phyloP scores from a whole-genome alignment of 2,329 filamentous ascomycete genomes.

The Alternaria dauci region DNA sequence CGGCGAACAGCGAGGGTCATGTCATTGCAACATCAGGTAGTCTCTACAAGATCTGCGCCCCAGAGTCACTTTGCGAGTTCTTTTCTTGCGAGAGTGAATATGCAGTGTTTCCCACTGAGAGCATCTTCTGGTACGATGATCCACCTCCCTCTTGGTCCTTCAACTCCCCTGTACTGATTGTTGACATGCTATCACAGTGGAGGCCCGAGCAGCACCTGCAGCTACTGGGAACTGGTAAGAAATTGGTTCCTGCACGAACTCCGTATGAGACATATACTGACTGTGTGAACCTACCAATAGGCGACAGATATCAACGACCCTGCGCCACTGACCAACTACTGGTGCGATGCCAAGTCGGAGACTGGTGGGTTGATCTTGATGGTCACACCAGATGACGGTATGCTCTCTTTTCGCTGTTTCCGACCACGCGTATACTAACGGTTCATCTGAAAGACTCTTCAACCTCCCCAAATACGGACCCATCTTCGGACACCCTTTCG shows the following conservation, averaged over 20 bases:
- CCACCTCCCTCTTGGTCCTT: not conserved
- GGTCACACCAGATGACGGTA: slow-evolving; percentile 17
- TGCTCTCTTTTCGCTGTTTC: not conserved
- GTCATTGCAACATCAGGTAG: slow-evolving; percentile 17
- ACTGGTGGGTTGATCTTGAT: slow-evolving; percentile 16
- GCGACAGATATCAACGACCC: slow-evolving; percentile 19
- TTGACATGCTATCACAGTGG: slow-evolving; percentile 7
- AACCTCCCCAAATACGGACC: not conserved
- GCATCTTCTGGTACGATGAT: slow-evolving; percentile 14
- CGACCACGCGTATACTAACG: not conserved
- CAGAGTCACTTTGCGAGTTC: slow-evolving; percentile 15
- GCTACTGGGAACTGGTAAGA: slow-evolving; percentile 12
- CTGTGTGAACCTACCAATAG: not conserved
- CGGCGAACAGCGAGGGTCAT: slow-evolving; percentile 13
- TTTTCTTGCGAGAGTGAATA: slow-evolving; percentile 18
- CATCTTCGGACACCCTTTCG: not conserved
- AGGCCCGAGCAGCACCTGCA: slow-evolving; percentile 16
- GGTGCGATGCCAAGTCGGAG: slow-evolving; percentile 21
- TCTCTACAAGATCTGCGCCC: slow-evolving; percentile 17
- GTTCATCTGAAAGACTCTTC: not conserved
- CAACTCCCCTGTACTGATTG: not conserved
- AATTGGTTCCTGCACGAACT: not conserved
- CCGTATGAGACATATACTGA: not conserved
- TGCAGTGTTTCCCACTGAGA: slow-evolving; percentile 3
- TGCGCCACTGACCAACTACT: slow-evolving; percentile 21